Evolutionary conservation across 148 eudicot genomes (phyloP).

Genomic region (Polygonum maritimum): DNA sequence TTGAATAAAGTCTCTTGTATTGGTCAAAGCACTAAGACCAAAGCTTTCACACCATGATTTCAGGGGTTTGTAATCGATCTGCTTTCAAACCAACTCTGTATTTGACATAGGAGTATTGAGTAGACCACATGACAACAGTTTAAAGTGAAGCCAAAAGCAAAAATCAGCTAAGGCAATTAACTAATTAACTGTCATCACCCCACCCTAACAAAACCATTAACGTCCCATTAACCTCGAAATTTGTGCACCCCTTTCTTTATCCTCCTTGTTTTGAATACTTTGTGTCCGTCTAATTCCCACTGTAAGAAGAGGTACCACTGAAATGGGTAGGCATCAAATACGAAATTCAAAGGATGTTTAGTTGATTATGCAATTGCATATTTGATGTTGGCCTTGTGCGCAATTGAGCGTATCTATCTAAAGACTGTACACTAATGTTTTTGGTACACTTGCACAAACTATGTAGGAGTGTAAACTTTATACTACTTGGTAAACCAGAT

Average conservation of each 20-base stretch:
- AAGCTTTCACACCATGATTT: constrained; percentile 3
- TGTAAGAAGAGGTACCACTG: neutral
- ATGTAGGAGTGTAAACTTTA: neutral
- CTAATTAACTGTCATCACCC: constrained; percentile 2
- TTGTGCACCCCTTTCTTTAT: neutral
- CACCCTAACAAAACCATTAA: neutral
- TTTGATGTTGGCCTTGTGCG: neutral
- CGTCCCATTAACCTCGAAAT: neutral
- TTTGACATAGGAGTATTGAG: neutral
- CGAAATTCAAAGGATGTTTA: neutral
- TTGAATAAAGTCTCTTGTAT: neutral
- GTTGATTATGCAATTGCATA: neutral
- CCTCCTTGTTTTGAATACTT: neutral
- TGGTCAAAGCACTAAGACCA: neutral
- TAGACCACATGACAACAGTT: neutral
- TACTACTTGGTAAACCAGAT: neutral
- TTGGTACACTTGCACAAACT: too few species aligned
- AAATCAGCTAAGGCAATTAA: neutral
- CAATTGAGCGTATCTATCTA: neutral
- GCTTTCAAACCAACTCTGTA: neutral
- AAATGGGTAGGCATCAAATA: neutral
- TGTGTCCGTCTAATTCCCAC: neutral
- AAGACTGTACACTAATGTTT: neutral
- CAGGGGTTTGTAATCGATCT: neutral
- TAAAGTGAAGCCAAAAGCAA: neutral